phyloP scores from a whole-genome alignment of 352 stramenopile species.

The Phytopythium montanum region DNA sequence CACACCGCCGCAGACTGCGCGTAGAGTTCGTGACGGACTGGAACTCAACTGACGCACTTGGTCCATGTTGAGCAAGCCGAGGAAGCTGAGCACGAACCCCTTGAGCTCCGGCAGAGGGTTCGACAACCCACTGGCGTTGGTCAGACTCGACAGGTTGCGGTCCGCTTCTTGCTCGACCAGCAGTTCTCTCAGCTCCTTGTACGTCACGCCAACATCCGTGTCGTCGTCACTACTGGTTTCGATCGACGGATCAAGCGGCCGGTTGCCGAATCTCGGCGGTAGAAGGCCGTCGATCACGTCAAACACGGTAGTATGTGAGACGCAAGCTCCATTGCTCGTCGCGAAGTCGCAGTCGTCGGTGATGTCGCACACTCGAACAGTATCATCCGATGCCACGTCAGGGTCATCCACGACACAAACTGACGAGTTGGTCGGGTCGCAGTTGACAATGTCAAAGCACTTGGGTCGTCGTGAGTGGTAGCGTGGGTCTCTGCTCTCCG shows the following conservation, averaged over 20 bases:
- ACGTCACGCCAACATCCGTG: conserved; percentile 16
- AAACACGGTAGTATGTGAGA: conserved; percentile 13
- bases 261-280: conserved; percentile 33
- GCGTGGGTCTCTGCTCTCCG: conserved; percentile 47
- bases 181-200: conserved; percentile 16
- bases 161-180: conserved; percentile 27
- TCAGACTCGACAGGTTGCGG: conserved; percentile 6
- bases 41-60: conserved; percentile 37
- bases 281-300: conserved; percentile 1
- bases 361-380: conserved; percentile 54
- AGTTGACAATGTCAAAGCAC: conserved; percentile 63
- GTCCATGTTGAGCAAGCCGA: conserved; percentile 55
- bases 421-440: conserved; percentile 23
- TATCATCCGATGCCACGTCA: neutral
- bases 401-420: conserved; percentile 24
- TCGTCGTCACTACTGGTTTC: neutral
- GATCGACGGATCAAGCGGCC: conserved; percentile 22
- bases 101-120: conserved; percentile 39
- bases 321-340: conserved; percentile 53
- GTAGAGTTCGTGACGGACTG: conserved; percentile 34
- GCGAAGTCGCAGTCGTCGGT: conserved; percentile 29
- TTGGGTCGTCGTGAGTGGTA: conserved; percentile 57
- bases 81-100: conserved; percentile 59
- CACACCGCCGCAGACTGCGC: conserved; percentile 46
- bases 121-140: conserved; percentile 11